Conservation (phyloP, 106 monocot genomes). For the Narthecium ossifragum region DNA sequence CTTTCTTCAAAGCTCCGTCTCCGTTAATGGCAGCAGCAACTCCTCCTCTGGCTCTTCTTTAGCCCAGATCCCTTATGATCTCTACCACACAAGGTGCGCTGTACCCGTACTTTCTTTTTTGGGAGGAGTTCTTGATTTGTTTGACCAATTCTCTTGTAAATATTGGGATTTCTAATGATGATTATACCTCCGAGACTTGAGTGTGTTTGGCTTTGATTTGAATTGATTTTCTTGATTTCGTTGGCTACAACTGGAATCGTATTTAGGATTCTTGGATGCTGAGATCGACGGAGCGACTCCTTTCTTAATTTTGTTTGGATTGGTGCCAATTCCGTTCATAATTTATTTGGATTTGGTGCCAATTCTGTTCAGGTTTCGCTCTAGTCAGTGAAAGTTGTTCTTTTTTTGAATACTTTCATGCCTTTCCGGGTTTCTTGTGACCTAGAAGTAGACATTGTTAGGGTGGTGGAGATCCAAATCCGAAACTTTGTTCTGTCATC, state of each 20-base stretch:
- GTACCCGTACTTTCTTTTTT: background rate
- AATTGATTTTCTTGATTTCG: no score
- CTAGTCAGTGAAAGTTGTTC: background rate
- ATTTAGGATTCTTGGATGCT: no score
- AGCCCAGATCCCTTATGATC: conserved; percentile 52
- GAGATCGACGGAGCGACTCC: no score
- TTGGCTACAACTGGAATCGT: no score
- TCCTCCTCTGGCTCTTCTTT: conserved; percentile 22
- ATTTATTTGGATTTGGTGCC: background rate
- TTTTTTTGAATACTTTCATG: no score
- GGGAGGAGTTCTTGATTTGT: background rate
- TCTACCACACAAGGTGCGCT: conserved; percentile 82
- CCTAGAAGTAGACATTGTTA: no score
- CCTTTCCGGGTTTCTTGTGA: no score
- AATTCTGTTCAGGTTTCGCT: background rate
- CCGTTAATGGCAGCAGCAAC: conserved; percentile 26
- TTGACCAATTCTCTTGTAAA: background rate
- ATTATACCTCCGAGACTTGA: background rate
- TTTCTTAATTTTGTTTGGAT: background rate
- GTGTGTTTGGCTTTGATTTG: background rate
- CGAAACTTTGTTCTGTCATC: no score
- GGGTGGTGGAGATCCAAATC: no score
- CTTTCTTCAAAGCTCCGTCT: conserved; percentile 8
- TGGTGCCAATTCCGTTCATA: background rate
- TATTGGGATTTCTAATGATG: background rate